Base-by-base conservation (phyloP, 441 rosid genomes). In the Aquilaria agallochum region DNA sequence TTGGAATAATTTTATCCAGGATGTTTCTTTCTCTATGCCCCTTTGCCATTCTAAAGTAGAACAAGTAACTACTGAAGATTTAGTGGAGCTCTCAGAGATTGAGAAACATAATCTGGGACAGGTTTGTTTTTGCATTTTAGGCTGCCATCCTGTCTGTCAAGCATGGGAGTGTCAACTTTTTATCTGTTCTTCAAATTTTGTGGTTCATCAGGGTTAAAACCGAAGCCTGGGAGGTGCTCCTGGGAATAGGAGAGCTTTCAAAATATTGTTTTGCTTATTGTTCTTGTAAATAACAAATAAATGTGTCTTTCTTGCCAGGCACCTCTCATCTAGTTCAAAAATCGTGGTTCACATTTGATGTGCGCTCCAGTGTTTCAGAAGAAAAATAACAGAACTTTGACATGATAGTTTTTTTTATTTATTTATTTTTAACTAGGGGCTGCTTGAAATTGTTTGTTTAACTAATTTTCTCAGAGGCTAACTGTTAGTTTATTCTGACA, bases 61-160 rank as follows among this genome's bases (percentile, higher is more conserved):
- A 68, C 85, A 92, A 70, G 83, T 78, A 49, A 79, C 88, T 57
- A 74, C 83, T 40, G 98, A 92, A 76, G 96, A 92, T 76, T 80
- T 95, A 63, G 80, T 82, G 36, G 97, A 95, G 84, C 98, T 95
- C 62, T 85, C 95, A 66, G 98, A 92, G 82, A 85, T 95, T 45
- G 96, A 90, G 80, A 92, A 85, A 74, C 88, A 86, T 67, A 92
- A 88, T 74, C 70, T 92, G 63, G 98, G 98, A 76, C 96, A 92
- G 98, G 99, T 95, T 77, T 69, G 81, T 78, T 59, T 51, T 48
- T 50, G 31, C 55, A 40, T 50, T 71, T 63, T 20, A 36, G 32
- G 33, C 56, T 53, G 3, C 12, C 54, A 30, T 2, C 13, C n/a
- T 12, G 50, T 51, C 44, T 36, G 51, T 62, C n/a, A 6, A 48